These are phyloP conservation scores for Xylariaceae sp. DNA, from an alignment of 2,329 filamentous ascomycete species.

Conservation along the genomic window DNA sequence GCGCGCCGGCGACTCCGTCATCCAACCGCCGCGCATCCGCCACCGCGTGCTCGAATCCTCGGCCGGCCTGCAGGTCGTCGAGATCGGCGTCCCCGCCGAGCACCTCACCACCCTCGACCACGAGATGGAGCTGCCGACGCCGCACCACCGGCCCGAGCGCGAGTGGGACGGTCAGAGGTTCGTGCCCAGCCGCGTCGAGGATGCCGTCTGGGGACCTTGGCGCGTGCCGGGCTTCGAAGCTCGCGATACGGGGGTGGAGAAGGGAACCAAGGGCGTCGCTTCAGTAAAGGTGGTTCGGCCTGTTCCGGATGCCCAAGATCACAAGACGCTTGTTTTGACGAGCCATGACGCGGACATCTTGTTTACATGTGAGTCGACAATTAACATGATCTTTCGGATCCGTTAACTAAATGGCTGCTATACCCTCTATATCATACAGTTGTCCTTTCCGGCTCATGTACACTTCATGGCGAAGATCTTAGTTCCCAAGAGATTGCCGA, in stretches of 20 bases:
- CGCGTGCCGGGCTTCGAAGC: constrained; percentile 16
- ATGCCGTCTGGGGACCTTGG: constrained; percentile 15
- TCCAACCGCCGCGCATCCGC: constrained; percentile 17
- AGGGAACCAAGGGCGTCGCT: constrained; percentile 15
- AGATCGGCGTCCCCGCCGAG: constrained; percentile 18
- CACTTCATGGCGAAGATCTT: constrained; percentile 13
- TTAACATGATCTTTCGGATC: background rate
- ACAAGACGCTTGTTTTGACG: constrained; percentile 3
- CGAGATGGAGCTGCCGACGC: constrained; percentile 16
- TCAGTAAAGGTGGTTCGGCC: constrained; percentile 14
- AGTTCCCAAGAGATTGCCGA: constrained; percentile 9
- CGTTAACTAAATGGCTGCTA: constrained; percentile 5
- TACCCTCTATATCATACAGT: constrained; percentile 7
- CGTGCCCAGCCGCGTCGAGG: constrained; percentile 13
- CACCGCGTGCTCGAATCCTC: constrained; percentile 18
- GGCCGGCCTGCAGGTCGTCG: constrained; percentile 15
- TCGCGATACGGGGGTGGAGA: constrained; percentile 15
- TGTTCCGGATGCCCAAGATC: constrained; percentile 1
- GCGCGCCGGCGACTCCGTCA: constrained; percentile 16
- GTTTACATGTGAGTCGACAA: constrained; percentile 21
- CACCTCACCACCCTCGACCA: constrained; percentile 18
- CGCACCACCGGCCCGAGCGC: constrained; percentile 13
- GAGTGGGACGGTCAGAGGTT: constrained; percentile 19
- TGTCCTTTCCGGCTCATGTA: constrained; percentile 15
- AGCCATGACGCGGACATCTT: constrained; percentile 19